phyloP scores from a whole-genome alignment of 768 basidiomycete genomes.

The Candolleomyces eurysporus region DNA sequence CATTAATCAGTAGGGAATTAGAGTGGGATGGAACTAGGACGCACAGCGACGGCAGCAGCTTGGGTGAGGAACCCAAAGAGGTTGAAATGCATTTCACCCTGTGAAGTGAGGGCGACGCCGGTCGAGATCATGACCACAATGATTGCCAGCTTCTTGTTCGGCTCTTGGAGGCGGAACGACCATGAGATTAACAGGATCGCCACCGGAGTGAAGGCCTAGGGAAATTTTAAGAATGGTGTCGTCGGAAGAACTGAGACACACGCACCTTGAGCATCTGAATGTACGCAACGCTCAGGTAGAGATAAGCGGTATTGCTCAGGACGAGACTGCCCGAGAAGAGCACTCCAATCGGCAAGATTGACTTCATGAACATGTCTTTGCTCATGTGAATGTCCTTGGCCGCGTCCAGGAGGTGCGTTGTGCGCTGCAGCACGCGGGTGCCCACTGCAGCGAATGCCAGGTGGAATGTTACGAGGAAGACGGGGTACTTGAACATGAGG shows the following conservation, averaged over 20 bases:
- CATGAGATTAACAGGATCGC: slow-evolving; percentile 94
- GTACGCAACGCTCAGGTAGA: slow-evolving; percentile 88
- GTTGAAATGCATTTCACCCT: slow-evolving; percentile 86
- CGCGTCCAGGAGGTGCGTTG: slow-evolving; percentile 78
- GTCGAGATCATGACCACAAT: slow-evolving; percentile 90
- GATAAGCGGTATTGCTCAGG: slow-evolving; percentile 89
- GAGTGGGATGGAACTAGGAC: slow-evolving; percentile 27
- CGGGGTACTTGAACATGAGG: slow-evolving; percentile 83
- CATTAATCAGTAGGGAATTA: not conserved
- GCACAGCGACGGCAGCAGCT: slow-evolving; percentile 77
- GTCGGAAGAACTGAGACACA: not conserved
- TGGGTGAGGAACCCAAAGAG: slow-evolving; percentile 86
- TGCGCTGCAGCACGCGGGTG: slow-evolving; percentile 82
- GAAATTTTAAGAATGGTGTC: not conserved
- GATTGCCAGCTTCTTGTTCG: slow-evolving; percentile 71
- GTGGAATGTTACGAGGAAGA: slow-evolving; percentile 92
- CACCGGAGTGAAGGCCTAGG: slow-evolving; percentile 84
- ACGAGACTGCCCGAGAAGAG: slow-evolving; percentile 92
- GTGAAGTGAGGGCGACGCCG: slow-evolving; percentile 88
- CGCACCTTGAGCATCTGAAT: slow-evolving; percentile 94
- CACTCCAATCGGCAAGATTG: slow-evolving; percentile 90
- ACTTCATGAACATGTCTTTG: slow-evolving; percentile 72
- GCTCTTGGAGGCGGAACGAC: slow-evolving; percentile 84
- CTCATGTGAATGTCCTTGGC: slow-evolving; percentile 78
- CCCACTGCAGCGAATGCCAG: slow-evolving; percentile 76